Evolutionary conservation across 1,284 basidiomycete species (phyloP), one percentile per base, ranked within the genome.

Genomic region (Malassezia furfur): DNA sequence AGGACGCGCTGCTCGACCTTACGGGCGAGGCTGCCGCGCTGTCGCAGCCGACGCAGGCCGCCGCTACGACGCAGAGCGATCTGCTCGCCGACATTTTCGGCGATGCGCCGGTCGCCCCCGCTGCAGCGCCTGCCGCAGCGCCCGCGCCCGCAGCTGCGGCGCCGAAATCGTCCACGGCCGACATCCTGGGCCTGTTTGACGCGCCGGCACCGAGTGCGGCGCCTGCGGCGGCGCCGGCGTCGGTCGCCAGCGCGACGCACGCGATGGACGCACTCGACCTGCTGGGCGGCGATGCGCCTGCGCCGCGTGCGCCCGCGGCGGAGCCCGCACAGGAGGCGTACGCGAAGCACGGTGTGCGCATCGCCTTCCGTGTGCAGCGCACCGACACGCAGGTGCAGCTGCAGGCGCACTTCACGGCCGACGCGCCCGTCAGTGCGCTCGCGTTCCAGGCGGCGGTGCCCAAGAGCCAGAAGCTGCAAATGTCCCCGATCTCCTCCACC

Each of bases 391-490:
- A 94, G 35, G 85, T 94, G 31, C 87, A 91, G 77, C 86, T 98
- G 61, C 78, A 90, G 50, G 91, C 90, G 7, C 81, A 85, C 48
- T 98, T 99, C 79, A 85, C 86, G 53, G 81, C 68, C 7, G 84
- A 84, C 5, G 82, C 80, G 3, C 79, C 79, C 14, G 52, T 40
- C 47, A 67, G 25, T 44, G 48, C 4, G 82, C 10, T 57, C 5
- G 10, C 25, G 14, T 94, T 99, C 80, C 93, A 98, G 76, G 94
- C 91, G 41, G 94, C 94, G 3, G 94, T 99, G 9, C 94, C 94
- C 3, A 96, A 91, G 81, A 90, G 90, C 0, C 93, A 96, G 78
- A 91, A 96, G 74, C 76, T 99, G 55, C 91, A 96, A 75, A 98
- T 99, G 93, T 81, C 91, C 57, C 88, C 93, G 5, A 96, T 98